Percentiles rank a stretch among this genome's conserved stretches.
Evolutionary conservation across 345 rosid genomes (phyloP).

Genomic region (Eucalyptus polybractea): DNA sequence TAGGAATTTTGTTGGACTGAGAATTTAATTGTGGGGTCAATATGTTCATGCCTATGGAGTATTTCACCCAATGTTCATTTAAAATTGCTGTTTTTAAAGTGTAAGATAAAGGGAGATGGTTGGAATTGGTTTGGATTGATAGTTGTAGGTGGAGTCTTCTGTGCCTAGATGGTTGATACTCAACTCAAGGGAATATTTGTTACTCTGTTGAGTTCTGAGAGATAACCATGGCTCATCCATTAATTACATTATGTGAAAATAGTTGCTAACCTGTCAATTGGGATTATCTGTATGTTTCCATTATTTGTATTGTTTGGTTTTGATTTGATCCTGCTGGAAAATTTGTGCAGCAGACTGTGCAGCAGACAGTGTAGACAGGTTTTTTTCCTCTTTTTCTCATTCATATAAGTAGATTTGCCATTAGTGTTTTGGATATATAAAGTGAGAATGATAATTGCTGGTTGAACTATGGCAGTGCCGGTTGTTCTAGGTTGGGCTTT

Average conservation of each 20-base stretch:
- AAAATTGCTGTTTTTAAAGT: not conserved
- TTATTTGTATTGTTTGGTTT: not conserved
- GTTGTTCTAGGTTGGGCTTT: not conserved
- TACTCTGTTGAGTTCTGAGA: not conserved
- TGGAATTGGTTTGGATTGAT: not conserved
- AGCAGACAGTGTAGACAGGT: not conserved
- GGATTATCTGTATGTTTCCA: not conserved
- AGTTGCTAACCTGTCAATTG: not conserved
- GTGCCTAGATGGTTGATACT: not conserved
- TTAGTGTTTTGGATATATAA: not conserved
- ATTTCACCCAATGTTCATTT: not conserved
- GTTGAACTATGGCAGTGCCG: not conserved
- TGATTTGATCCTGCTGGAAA: not conserved
- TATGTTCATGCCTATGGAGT: not conserved
- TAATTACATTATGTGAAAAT: not conserved
- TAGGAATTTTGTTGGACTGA: not conserved
- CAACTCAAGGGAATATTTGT: not conserved
- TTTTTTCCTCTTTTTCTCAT: not conserved
- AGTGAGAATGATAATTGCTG: not conserved
- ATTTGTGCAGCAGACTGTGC: not conserved
- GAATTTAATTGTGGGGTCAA: not conserved
- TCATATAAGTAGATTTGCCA: not conserved
- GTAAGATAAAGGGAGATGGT: not conserved
- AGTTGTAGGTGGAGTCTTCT: not conserved
- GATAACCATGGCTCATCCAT: not conserved